phyloP scores from a whole-genome alignment of 2,329 filamentous ascomycete species.

The Alternaria conjuncta region DNA sequence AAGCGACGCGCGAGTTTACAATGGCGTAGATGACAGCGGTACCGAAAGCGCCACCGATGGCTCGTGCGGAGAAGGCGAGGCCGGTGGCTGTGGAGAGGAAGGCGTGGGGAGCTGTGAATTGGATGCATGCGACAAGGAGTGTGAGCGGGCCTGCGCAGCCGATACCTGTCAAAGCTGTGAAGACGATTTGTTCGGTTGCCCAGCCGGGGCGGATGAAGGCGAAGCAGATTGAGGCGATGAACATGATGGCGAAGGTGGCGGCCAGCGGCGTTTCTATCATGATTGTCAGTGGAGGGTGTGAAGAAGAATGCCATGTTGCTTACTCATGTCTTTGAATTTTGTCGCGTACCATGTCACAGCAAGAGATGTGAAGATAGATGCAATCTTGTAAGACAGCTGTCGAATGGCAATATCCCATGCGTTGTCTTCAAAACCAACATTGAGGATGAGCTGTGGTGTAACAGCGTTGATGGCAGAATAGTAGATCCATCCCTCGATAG shows the following conservation, averaged over 20 bases:
- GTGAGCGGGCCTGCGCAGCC: conserved; percentile 40
- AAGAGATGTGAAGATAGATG: conserved; percentile 28
- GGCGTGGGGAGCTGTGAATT: conserved; percentile 41
- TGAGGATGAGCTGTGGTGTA: conserved; percentile 40
- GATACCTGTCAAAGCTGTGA: conserved; percentile 36
- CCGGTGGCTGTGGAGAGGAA: conserved; percentile 41
- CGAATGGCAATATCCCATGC: conserved; percentile 40
- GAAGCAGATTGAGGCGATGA: conserved; percentile 35
- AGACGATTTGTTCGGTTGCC: conserved; percentile 32
- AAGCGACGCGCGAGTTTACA: conserved; percentile 30
- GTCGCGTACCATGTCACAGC: conserved; percentile 39
- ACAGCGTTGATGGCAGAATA: conserved; percentile 45
- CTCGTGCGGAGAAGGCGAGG: conserved; percentile 41
- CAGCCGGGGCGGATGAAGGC: conserved; percentile 34
- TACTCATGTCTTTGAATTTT: conserved; percentile 37
- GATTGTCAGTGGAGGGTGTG: background rate
- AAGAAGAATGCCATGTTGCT: background rate
- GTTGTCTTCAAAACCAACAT: conserved; percentile 39
- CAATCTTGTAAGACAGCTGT: conserved; percentile 37
- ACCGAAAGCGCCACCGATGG: conserved; percentile 42
- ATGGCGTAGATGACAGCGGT: conserved; percentile 41
- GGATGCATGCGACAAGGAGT: conserved; percentile 39
- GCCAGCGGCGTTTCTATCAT: conserved; percentile 30
- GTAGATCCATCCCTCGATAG: conserved; percentile 66
- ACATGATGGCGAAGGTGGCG: conserved; percentile 36